These are phyloP conservation scores for Stephania yunnanensis DNA, from an alignment of 164 flowering plant genomes.

Conservation along the genomic window DNA sequence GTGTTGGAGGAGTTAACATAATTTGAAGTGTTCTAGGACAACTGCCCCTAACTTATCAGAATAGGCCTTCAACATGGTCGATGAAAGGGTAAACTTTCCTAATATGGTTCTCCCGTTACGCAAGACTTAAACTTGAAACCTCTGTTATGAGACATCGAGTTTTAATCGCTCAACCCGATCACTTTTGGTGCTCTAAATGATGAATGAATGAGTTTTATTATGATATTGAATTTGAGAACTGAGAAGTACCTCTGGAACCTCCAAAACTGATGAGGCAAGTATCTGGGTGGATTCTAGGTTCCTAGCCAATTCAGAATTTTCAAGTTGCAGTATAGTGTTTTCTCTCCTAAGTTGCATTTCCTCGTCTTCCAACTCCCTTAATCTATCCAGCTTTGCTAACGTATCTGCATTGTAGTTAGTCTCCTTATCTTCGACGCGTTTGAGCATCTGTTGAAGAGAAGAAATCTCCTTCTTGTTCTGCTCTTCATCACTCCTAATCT, in stretches of 20 bases:
- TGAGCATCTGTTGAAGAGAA: slow-evolving; percentile 47
- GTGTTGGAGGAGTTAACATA: no score
- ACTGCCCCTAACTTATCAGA: no score
- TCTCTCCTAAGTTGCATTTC: slow-evolving; percentile 37
- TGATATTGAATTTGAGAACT: slow-evolving; percentile 1
- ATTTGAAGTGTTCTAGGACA: no score
- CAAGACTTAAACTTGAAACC: no score
- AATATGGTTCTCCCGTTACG: no score
- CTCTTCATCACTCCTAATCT: slow-evolving; percentile 54
- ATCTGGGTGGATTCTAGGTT: slow-evolving; percentile 60
- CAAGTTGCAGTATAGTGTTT: slow-evolving; percentile 48
- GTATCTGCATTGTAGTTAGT: slow-evolving; percentile 22
- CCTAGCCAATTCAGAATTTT: slow-evolving; percentile 56
- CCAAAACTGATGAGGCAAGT: slow-evolving; percentile 50
- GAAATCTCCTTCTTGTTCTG: slow-evolving; percentile 54
- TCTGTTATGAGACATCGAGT: no score
- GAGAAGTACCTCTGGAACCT: slow-evolving; percentile 46
- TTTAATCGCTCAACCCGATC: no score
- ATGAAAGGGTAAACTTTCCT: no score
- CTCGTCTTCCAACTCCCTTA: slow-evolving; percentile 50
- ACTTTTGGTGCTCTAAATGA: no score
- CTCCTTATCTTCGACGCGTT: slow-evolving; percentile 50
- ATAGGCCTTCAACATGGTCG: no score
- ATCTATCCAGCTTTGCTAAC: slow-evolving; percentile 31
- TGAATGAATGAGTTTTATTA: no score